Evolutionary conservation across 2,329 filamentous ascomycete genomes (phyloP), one percentile per base, ranked within the genome.

Genomic region (Pestalotiopsis sp.): DNA sequence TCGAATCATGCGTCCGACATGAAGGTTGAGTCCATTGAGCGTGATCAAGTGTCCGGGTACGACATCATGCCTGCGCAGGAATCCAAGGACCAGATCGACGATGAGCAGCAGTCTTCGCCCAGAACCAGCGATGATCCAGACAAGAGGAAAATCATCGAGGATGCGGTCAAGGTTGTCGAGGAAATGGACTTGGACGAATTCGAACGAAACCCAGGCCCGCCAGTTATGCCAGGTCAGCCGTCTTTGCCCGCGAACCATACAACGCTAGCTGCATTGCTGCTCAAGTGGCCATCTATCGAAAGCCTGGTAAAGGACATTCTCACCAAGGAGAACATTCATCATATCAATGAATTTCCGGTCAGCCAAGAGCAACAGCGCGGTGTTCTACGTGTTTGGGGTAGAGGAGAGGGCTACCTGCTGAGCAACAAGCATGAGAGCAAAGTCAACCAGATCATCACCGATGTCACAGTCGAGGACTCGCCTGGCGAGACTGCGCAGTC

Each of bases 201-300:
- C 65, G 86, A 89, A 68, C 81, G 81, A 1, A 84, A 86, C 59
- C 85, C 86, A 23, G 85, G 85, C 7, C 84, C 85, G 7, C 81
- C 84, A 12, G 85, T 88, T 6, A 82, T 80, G 13, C 86, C 86
- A 1, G 90, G 89, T 61, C 86, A 90, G 72, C 87, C 92, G 14
- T 89, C 92, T 1, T 93, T 97, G 68, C 93, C 94, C 0, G 88
- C 91, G 36, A 93, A 97, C 73, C 95, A 98, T 76, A 97, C 93
- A 0, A 98, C 95, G 0, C 89, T 94, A n/a, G 94, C 94, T 1
- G 93, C 96, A 65, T 89, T 94, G 71, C 83, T 98, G 20, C 83
- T 98, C 36, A 85, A 87, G 61, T 94, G 92, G 90, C 87, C 87
- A 0, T 87, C 90, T 0, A 93, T 96, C 67, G 81, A 85, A 76